Evolutionary conservation across 148 eudicot species (phyloP), one percentile per base, ranked within the genome.

Genomic region (Chenopodium suecicum): DNA sequence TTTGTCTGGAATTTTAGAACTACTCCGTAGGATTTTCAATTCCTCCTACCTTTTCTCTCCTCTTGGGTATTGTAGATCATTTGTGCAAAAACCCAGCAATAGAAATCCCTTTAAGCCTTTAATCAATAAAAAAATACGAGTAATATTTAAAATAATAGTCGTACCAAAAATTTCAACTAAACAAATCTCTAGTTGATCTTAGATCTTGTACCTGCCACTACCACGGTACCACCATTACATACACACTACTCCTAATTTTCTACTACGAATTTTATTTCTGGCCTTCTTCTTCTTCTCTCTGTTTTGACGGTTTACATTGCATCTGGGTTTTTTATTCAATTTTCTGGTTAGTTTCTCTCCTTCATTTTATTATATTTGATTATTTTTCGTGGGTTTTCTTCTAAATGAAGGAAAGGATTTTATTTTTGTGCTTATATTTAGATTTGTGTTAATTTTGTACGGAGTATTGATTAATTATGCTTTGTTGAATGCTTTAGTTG

Each of bases 301-400:
- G 7, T 32, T 54, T 34, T 50, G 23, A 58, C 81, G 32, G 31
- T 67, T 58, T 52, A 41, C 46, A 73, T 73, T 73, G 68, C 83
- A 64, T 81, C 77, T 74, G 69, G 74, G 32, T 78, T 72, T 64
- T 27, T 62, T 0, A 19, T 52, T 46, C 65, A 10, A 56, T 9
- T 67, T 83, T 13, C 75, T 78, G 85, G 85, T 78, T 37, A 66
- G 78, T 60, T 80, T 10, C 23, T 79, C 47, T 48, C 44, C 44
- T 13, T 22, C 7, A 29, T 71, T 9, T 11, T 50, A 50, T 50
- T 50, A 50, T 50, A 47, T 32, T 9, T 37, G n/a, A 34, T 32
- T 70, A 56, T 56, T 14, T 9, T 47, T 52, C 54, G n/a, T 22
- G 46, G 50, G 41, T 67, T 67, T 27, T 11, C 25, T 80, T 54